Evolutionary conservation across 1,284 basidiomycete genomes (phyloP).

Genomic region (Ceratobasidium sp.): DNA sequence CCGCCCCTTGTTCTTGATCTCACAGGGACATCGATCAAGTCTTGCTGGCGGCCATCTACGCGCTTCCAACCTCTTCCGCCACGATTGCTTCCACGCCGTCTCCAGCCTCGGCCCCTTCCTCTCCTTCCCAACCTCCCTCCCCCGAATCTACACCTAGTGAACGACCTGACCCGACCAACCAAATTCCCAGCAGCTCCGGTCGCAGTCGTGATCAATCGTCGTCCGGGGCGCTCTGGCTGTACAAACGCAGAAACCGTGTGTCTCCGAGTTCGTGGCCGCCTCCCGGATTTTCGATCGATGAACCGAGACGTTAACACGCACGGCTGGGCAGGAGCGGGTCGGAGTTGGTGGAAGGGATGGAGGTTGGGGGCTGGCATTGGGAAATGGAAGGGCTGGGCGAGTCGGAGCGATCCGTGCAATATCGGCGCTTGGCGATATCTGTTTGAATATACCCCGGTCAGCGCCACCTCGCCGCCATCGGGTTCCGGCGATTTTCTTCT

Average conservation of each 20-base stretch:
- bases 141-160: not conserved
- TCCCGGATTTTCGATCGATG: slow-evolving; percentile 29
- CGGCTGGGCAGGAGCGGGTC: not conserved
- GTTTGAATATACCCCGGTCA: slow-evolving; percentile 20
- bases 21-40: slow-evolving; percentile 8
- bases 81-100: not conserved
- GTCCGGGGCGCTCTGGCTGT: slow-evolving; percentile 11
- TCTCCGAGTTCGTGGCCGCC: not conserved
- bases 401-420: slow-evolving; percentile 23
- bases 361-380: slow-evolving; percentile 9
- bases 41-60: not conserved
- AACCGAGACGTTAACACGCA: not conserved
- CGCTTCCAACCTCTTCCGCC: not conserved
- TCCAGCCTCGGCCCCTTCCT: not conserved
- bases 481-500: not conserved
- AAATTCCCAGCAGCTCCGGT: slow-evolving; percentile 4
- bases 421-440: slow-evolving; percentile 32
- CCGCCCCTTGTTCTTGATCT: not conserved
- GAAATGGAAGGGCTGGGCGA: not conserved
- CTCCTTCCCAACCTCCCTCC: not conserved
- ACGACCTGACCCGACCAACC: not conserved
- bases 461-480: not conserved
- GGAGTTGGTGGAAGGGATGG: not conserved
- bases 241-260: slow-evolving; percentile 15
- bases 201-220: not conserved